Base-by-base conservation (phyloP, 805 yeast species). In the Pichia insulana region DNA sequence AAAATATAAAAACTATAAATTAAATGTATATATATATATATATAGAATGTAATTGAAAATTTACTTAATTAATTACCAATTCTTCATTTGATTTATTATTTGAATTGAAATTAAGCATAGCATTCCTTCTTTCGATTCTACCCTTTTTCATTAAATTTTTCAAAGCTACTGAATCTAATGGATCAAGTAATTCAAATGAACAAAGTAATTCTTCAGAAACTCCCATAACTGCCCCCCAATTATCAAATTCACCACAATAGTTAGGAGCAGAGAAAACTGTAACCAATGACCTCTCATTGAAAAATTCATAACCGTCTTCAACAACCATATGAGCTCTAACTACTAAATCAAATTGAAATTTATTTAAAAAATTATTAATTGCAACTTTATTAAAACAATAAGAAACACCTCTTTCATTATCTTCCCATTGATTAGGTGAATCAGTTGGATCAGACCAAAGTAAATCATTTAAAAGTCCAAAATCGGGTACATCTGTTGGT, bases 151-250 rank as follows among this genome's bases (percentile, higher is more conserved):
- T 87, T 39, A 87, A 92, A 60, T 85, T 96, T 58, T 90, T 89
- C 63, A 92, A 73, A 4, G 96, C 96, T 16, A 83, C 82, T 40
- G 94, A 77, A 64, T 90, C 97, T 53, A 92, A 70, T 8, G 98
- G 98, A 63, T 92, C 96, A 45, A 90, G 69, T 42, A 90, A 72
- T 62, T 90, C 98, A 63, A 90, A 90, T 48, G 92, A 82, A 63
- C 98, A 90, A 44, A 92, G 68, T 50, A 90, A 70, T 54, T 90
- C 97, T 49, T 90, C 96, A 49, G 86, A 77, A 13, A 90, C 97
- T 53, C 94, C 80, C 97, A 90, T 90, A 5, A 90, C 97, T 2
- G 98, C 98, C 19, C 96, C 96, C 96, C 96, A 87, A 55, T 87
- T 87, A 59, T 88, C 86, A 55, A 80, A 80, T 60, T 80, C 88